phyloP scores from a whole-genome alignment of 2,329 filamentous ascomycete genomes.

The Pseudogymnoascus sp. region DNA sequence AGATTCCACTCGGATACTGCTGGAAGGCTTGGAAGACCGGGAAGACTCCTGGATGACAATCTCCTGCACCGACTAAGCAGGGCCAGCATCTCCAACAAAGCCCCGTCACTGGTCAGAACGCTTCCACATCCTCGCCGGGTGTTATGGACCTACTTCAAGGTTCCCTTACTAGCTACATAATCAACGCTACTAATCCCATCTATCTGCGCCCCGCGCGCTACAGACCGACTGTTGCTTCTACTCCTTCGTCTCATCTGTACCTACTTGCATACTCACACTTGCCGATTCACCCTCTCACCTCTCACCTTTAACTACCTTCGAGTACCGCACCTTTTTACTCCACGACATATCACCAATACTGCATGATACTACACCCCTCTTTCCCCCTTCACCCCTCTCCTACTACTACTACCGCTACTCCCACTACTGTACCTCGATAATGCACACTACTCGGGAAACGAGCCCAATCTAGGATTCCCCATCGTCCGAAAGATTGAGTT shows the following conservation, averaged over 20 bases:
- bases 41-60: conserved; percentile 1
- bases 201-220: neutral
- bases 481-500: conserved; percentile 5
- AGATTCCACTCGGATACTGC: neutral
- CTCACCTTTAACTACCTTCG: conserved; percentile 2
- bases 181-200: conserved; percentile 3
- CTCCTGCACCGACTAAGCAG: neutral
- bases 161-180: conserved; percentile 4
- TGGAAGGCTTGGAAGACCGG: neutral
- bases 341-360: neutral
- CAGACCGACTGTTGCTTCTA: neutral
- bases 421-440: conserved; percentile 2
- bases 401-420: neutral
- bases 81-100: neutral
- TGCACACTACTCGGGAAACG: conserved; percentile 3
- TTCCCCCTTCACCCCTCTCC: neutral
- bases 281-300: conserved; percentile 1
- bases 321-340: conserved; percentile 1
- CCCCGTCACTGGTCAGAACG: neutral
- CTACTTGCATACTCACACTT: neutral
- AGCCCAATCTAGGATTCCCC: conserved; percentile 4
- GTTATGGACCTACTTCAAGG: conserved; percentile 3
- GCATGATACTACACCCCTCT: conserved; percentile 2
- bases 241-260: conserved; percentile 2
- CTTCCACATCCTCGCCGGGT: neutral